Base-by-base conservation (phyloP, 257 asterid genomes). In the Ballota nigra region DNA sequence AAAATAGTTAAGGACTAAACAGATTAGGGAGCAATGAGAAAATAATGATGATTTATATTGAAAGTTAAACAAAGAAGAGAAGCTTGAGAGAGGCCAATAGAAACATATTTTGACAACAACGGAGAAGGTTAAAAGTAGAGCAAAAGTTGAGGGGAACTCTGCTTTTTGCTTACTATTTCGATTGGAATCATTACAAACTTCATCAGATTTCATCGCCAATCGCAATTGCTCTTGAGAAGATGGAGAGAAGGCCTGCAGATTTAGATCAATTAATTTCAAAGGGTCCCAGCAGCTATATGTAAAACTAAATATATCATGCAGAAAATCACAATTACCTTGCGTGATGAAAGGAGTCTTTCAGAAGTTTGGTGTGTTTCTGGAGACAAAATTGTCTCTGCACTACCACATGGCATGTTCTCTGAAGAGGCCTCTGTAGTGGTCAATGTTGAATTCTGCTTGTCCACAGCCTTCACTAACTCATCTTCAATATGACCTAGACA, bases 211-310 rank as follows among this genome's bases (percentile, higher is more conserved):
- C 91, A 89, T 81, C 6, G 81, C 80, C 82, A 82, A 75, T 65
- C 87, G 81, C 70, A 85, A 61, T 45, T 69, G 80, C 81, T 89
- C 95, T 79, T 83, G 86, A 70, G 96, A 83, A 67, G 86, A 81
- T 74, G 98, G 97, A 78, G 96, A 80, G 58, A 87, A 80, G 59
- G 83, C 92, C 97, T 93, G 90, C 77, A 79, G 29, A 80, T 59
- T 53, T 18, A 63, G 41, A 81, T 60, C 55, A 55, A 45, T 29
- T 65, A 24, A 33, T 47, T 68, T 41, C 16, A 81, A 65, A 58
- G 43, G 63, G 66, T 56, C 26, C 63, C 71, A 29, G 63, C 16
- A 70, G 49, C 49, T 57, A 19, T 58, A 36, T 61, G 69, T 16
- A 45, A 58, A 79, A 67, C 23, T 13, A 31, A 41, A 71, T 24